Percentiles rank a stretch among this genome's conserved stretches.
Conservation (phyloP, 768 basidiomycete genomes). For the Termitomyces sp. region DNA sequence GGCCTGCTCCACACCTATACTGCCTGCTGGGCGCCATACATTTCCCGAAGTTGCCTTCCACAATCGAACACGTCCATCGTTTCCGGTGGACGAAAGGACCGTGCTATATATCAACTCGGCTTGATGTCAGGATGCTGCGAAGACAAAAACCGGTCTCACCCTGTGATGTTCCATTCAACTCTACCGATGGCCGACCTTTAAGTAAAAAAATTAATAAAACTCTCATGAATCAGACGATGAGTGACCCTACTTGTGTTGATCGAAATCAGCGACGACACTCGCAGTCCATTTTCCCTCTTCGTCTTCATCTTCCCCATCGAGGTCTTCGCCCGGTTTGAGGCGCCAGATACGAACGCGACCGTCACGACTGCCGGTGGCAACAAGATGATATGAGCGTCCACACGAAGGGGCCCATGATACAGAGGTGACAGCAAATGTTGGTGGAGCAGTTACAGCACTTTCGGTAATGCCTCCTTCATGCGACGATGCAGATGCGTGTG, state of each 20-base stretch:
- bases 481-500: slow-evolving; percentile 6
- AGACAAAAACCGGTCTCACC: slow-evolving; percentile 34
- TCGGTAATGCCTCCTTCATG: slow-evolving; percentile 22
- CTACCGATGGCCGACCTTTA: slow-evolving; percentile 66
- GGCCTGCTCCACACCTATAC: slow-evolving; percentile 74
- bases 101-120: slow-evolving; percentile 42
- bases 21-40: slow-evolving; percentile 81
- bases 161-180: slow-evolving; percentile 94
- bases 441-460: slow-evolving; percentile 25
- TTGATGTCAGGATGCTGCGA: neutral
- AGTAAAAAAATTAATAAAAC: no score
- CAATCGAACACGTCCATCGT: slow-evolving; percentile 74
- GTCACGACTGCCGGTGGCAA: slow-evolving; percentile 87
- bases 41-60: slow-evolving; percentile 84
- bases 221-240: slow-evolving; percentile 10
- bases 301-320: slow-evolving; percentile 30
- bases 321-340: slow-evolving; percentile 54
- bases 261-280: slow-evolving; percentile 77
- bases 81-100: slow-evolving; percentile 75
- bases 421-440: slow-evolving; percentile 65
- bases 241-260: slow-evolving; percentile 81
- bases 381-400: slow-evolving; percentile 89
- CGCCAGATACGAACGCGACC: slow-evolving; percentile 90
- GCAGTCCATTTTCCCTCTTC: slow-evolving; percentile 69
- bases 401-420: slow-evolving; percentile 94